Percentiles rank a stretch among this genome's conserved stretches.
These are phyloP conservation scores for Curvularia lunata DNA, from an alignment of 2,329 filamentous ascomycete species.

Conservation along the genomic window DNA sequence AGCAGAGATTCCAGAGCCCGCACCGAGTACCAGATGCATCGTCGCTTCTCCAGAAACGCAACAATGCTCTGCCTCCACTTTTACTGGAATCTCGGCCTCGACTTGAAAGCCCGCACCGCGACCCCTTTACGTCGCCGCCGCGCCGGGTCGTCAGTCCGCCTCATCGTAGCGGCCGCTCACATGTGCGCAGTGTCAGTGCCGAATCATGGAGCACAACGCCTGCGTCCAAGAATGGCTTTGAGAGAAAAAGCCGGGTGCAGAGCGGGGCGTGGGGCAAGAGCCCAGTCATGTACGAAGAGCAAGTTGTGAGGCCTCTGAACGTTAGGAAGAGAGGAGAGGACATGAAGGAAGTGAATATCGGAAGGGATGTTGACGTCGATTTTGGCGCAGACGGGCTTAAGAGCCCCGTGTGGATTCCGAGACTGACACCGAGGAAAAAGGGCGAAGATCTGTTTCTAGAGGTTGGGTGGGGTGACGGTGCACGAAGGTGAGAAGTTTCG, in stretches of 20 bases:
- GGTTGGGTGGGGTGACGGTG: constrained; percentile 39
- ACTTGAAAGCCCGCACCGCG: constrained; percentile 21
- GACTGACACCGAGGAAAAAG: constrained; percentile 69
- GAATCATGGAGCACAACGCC: constrained; percentile 32
- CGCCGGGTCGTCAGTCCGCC: constrained; percentile 24
- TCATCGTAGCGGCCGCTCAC: constrained; percentile 24
- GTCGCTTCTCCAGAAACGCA: constrained; percentile 22
- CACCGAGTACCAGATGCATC: constrained; percentile 16
- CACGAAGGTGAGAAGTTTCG: constrained; percentile 1
- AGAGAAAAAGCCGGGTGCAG: constrained; percentile 31
- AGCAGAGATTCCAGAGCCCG: constrained; percentile 18
- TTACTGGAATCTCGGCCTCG: constrained; percentile 43
- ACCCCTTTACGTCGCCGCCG: constrained; percentile 34
- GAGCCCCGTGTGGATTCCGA: constrained; percentile 66
- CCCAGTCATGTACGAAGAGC: constrained; percentile 35
- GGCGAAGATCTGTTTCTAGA: constrained; percentile 68
- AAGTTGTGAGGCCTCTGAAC: constrained; percentile 36
- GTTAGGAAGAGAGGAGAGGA: constrained; percentile 27
- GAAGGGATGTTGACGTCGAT: constrained; percentile 23
- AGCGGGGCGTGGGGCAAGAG: constrained; percentile 38
- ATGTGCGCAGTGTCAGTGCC: constrained; percentile 34
- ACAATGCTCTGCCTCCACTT: constrained; percentile 31
- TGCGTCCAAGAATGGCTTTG: constrained; percentile 20
- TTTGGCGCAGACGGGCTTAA: constrained; percentile 35
- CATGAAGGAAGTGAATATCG: constrained; percentile 28